phyloP scores from a whole-genome alignment of 257 asterid species.

The Penstemon barbatus region DNA sequence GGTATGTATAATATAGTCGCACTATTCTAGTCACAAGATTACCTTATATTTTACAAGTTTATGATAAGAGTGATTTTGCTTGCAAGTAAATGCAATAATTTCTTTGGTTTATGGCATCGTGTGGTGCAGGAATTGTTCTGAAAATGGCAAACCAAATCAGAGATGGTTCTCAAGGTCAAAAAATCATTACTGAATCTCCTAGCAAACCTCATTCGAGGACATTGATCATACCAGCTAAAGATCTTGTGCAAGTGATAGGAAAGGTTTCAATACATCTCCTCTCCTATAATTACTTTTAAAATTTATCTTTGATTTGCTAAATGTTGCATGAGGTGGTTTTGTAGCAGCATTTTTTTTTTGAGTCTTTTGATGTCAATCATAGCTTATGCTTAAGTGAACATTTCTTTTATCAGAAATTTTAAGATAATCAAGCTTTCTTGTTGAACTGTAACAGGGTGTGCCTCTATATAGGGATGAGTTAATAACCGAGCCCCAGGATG shows the following conservation, averaged over 20 bases:
- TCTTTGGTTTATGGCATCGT: background rate
- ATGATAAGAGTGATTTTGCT: background rate
- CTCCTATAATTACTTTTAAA: background rate
- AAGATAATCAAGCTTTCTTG: conserved; percentile 12
- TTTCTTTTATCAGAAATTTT: conserved; percentile 1
- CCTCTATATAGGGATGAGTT: conserved; percentile 63
- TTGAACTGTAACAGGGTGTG: conserved; percentile 66
- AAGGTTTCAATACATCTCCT: conserved; percentile 51
- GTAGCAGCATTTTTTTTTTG: background rate
- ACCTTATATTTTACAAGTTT: background rate
- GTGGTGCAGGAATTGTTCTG: conserved; percentile 72
- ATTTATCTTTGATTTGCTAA: conserved; percentile 8
- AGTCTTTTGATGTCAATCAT: background rate
- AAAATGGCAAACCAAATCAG: conserved; percentile 78
- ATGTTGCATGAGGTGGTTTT: conserved; percentile 20
- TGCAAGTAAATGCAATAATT: background rate
- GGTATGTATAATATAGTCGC: conserved; percentile 47
- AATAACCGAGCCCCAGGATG: conserved; percentile 58
- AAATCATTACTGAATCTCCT: conserved; percentile 43
- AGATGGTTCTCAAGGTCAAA: conserved; percentile 71
- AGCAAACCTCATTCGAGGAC: conserved; percentile 61
- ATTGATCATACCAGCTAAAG: conserved; percentile 70
- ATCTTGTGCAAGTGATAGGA: conserved; percentile 90
- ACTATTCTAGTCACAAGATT: conserved; percentile 10
- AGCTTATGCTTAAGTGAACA: conserved; percentile 17